These are phyloP conservation scores for Triangularia verruculosa DNA, from an alignment of 2,329 filamentous ascomycete species.

Conservation along the genomic window DNA sequence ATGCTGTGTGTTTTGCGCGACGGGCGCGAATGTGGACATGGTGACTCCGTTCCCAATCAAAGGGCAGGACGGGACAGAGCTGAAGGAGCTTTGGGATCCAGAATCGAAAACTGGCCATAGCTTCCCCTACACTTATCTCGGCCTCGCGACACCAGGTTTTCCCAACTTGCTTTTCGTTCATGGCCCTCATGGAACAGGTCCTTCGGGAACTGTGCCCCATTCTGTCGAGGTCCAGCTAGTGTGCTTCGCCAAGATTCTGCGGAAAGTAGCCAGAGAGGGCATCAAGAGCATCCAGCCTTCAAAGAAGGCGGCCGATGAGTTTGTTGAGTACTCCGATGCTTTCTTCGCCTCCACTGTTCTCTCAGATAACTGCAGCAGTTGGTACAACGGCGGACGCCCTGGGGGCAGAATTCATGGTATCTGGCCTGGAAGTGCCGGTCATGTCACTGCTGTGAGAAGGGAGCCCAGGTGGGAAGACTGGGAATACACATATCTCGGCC, in stretches of 20 bases:
- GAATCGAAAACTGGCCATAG: conserved; percentile 48
- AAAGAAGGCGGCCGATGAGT: conserved; percentile 60
- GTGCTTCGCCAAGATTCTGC: conserved; percentile 63
- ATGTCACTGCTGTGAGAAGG: conserved; percentile 55
- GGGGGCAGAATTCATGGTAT: conserved; percentile 64
- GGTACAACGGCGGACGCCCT: conserved; percentile 66
- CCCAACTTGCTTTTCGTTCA: conserved; percentile 65
- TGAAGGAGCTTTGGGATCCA: conserved; percentile 54
- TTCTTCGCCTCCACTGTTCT: conserved; percentile 56
- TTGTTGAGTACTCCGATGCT: conserved; percentile 55
- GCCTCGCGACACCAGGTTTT: conserved; percentile 60
- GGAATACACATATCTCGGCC: conserved; percentile 46
- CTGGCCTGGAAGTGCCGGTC: conserved; percentile 66
- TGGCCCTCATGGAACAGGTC: conserved; percentile 58
- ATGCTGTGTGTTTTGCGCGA: conserved; percentile 65
- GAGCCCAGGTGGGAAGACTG: conserved; percentile 57
- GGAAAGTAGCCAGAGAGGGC: conserved; percentile 64
- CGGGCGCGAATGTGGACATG: conserved; percentile 61
- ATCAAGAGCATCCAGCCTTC: conserved; percentile 60
- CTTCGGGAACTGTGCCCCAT: conserved; percentile 65
- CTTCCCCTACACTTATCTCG: conserved; percentile 67
- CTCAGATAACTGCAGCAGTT: conserved; percentile 63
- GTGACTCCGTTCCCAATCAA: conserved; percentile 59
- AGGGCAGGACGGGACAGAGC: conserved; percentile 50
- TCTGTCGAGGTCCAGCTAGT: conserved; percentile 63